Evolutionary conservation across 2,329 filamentous ascomycete genomes (phyloP).

Genomic region (Ophiostoma australiae): DNA sequence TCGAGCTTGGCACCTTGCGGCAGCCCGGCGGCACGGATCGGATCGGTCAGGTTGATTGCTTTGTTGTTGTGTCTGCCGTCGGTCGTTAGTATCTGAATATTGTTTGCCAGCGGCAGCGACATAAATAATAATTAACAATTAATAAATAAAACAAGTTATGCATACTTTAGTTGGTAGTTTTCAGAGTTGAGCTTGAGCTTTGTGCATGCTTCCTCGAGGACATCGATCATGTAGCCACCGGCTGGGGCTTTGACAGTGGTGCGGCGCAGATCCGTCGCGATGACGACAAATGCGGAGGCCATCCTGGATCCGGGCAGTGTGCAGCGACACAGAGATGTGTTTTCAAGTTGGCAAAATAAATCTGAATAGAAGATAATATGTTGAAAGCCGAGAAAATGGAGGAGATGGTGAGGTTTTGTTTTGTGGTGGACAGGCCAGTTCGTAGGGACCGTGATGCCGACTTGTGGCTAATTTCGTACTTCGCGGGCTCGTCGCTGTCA

Average conservation of each 20-base stretch:
- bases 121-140: too few species aligned
- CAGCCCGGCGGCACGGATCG: slow-evolving; percentile 78
- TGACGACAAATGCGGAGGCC: slow-evolving; percentile 83
- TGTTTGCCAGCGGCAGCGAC: too few species aligned
- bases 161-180: slow-evolving; percentile 76
- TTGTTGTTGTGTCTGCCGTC: slow-evolving; percentile 69
- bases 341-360: not conserved
- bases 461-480: not conserved
- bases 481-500: not conserved
- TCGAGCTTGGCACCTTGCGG: slow-evolving; percentile 84
- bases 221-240: slow-evolving; percentile 73
- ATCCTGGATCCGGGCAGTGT: slow-evolving; percentile 54
- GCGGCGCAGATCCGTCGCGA: slow-evolving; percentile 72
- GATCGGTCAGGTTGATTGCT: slow-evolving; percentile 75
- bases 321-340: slow-evolving; percentile 27
- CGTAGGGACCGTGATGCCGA: not conserved
- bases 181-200: slow-evolving; percentile 70
- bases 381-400: not conserved
- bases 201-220: slow-evolving; percentile 79
- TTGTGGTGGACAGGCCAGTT: not conserved
- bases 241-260: slow-evolving; percentile 79
- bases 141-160: not conserved
- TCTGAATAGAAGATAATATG: too few species aligned
- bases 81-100: not conserved
- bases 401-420: not conserved